phyloP scores from a whole-genome alignment of 345 rosid genomes.

The Euphorbia lathyris region DNA sequence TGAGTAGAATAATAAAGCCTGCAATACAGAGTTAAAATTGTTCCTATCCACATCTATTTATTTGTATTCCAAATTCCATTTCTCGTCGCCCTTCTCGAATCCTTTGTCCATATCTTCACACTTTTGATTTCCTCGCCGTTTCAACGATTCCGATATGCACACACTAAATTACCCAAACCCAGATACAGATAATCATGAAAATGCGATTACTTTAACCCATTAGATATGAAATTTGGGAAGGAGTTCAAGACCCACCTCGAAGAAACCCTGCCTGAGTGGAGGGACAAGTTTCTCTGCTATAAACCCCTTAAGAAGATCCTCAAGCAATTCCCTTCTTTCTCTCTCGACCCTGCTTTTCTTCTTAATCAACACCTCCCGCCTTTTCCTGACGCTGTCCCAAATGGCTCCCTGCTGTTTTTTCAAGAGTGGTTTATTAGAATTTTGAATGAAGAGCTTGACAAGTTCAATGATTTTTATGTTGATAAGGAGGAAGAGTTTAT shows the following conservation, averaged over 20 bases:
- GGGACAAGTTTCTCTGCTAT: constrained; percentile 93
- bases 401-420: constrained; percentile 33
- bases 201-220: background rate
- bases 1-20: too few relatives aligned
- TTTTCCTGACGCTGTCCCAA: background rate
- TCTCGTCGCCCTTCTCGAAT: background rate
- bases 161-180: background rate
- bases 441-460: constrained; percentile 84
- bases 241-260: constrained; percentile 85
- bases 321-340: constrained; percentile 46
- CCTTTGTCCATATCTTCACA: background rate
- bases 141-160: background rate
- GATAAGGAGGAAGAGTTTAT: constrained; percentile 91
- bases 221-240: constrained; percentile 79
- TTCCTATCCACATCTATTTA: background rate
- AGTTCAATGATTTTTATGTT: constrained; percentile 83
- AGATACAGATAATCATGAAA: background rate
- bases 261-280: constrained; percentile 91
- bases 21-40: background rate
- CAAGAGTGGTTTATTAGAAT: constrained; percentile 71
- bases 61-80: background rate
- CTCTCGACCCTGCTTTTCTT: constrained; percentile 11
- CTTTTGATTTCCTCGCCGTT: background rate
- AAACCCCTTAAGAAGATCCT: constrained; percentile 86
- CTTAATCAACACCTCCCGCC: constrained; percentile 9